phyloP scores from a whole-genome alignment of 2,329 filamentous ascomycete genomes.

The Talaromyces pinophilus region DNA sequence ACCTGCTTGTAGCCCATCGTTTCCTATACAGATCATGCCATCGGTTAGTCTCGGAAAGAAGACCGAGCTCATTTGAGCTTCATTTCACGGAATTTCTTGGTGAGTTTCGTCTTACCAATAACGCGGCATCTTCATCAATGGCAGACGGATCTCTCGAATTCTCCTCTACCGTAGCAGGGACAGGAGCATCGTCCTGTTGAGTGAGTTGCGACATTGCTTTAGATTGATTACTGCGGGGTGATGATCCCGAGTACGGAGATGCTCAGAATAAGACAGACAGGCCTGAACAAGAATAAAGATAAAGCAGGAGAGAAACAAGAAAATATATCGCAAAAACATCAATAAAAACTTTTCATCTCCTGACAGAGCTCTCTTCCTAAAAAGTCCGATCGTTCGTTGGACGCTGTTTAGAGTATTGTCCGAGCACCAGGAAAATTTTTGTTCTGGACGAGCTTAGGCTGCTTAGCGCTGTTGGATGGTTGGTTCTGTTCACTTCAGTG shows the following conservation, averaged over 20 bases:
- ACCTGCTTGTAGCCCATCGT: constrained; percentile 60
- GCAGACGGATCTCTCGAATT: constrained; percentile 19
- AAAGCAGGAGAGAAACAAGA: background rate
- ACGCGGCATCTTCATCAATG: constrained; percentile 23
- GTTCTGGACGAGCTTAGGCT: background rate
- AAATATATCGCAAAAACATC: background rate
- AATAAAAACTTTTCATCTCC: background rate
- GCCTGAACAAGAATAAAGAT: background rate
- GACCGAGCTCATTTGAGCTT: background rate
- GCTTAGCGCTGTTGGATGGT: background rate
- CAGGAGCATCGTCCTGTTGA: constrained; percentile 1
- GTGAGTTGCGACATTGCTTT: constrained; percentile 7
- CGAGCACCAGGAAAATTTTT: constrained; percentile 9
- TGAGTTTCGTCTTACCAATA: constrained; percentile 18
- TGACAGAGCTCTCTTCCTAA: constrained; percentile 5
- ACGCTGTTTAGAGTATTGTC: background rate
- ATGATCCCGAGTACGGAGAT: background rate
- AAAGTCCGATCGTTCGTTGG: background rate
- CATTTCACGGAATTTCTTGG: background rate
- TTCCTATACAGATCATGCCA: constrained; percentile 34
- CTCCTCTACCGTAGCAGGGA: constrained; percentile 16
- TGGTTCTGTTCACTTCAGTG: background rate
- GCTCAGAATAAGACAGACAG: background rate
- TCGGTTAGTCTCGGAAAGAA: constrained; percentile 18
- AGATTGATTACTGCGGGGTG: background rate